A percentile compares a stretch with the other conserved stretches of the same genome.
phyloP scores from a whole-genome alignment of 345 rosid genomes.

The Geranium rotundifolium region DNA sequence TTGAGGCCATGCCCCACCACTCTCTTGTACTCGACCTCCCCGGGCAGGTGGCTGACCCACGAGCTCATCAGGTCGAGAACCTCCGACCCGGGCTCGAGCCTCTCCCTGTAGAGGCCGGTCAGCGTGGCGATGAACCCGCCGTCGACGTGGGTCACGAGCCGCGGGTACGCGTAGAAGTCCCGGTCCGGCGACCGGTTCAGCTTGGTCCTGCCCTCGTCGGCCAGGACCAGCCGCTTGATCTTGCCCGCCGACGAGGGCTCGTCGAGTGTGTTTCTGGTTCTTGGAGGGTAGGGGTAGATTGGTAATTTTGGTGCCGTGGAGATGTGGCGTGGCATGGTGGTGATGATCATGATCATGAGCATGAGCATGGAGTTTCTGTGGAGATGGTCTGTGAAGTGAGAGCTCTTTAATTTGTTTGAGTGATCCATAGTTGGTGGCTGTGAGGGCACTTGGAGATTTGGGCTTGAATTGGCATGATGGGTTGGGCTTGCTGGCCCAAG shows the following conservation, averaged over 20 bases:
- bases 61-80: constrained; percentile 88
- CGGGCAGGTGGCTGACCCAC: constrained; percentile 83
- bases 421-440: not conserved
- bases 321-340: constrained; percentile 16
- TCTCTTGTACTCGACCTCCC: constrained; percentile 46
- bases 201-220: constrained; percentile 54
- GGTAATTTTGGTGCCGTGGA: not conserved
- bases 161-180: constrained; percentile 64
- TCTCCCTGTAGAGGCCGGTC: constrained; percentile 52
- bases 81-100: constrained; percentile 48
- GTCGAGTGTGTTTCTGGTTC: constrained; percentile 18
- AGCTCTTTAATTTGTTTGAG: not conserved
- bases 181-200: constrained; percentile 45
- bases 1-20: constrained; percentile 91
- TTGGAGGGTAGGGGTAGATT: constrained; percentile 15
- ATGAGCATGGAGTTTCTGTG: constrained; percentile 12
- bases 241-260: constrained; percentile 37
- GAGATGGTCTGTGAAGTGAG: not conserved
- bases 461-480: too few species aligned
- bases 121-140: constrained; percentile 55
- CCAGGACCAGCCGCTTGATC: constrained; percentile 56
- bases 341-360: constrained; percentile 11
- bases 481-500: not conserved
- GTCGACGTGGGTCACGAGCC: constrained; percentile 82
- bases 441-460: not conserved